Evolutionary conservation across 169 alveolate species (phyloP).

Genomic region (Cryptosporidium viatorum): DNA sequence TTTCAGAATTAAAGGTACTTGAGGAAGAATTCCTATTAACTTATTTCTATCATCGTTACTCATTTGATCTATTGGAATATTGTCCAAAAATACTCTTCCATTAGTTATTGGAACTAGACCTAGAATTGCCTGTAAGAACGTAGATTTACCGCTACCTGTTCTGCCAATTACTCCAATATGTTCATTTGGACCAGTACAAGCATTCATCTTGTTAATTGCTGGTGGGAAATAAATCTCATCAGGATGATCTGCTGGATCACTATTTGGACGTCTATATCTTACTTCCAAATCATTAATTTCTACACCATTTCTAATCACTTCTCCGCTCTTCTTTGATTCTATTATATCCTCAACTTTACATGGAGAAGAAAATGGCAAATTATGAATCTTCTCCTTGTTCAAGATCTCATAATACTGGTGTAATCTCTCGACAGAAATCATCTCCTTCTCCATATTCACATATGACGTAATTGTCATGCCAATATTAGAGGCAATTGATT

Average conservation of each 20-base stretch:
- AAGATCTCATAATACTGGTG: slow-evolving; percentile 57
- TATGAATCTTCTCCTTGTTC: background rate
- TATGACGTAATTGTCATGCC: slow-evolving; percentile 73
- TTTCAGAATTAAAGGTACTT: slow-evolving; percentile 72
- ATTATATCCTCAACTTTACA: background rate
- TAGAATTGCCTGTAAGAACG: slow-evolving; percentile 84
- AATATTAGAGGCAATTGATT: slow-evolving; percentile 77
- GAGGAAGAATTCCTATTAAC: slow-evolving; percentile 77
- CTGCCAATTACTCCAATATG: slow-evolving; percentile 89
- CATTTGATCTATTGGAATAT: slow-evolving; percentile 57
- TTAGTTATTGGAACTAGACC: slow-evolving; percentile 81
- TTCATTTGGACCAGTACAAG: slow-evolving; percentile 82
- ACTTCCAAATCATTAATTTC: slow-evolving; percentile 79
- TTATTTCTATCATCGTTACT: slow-evolving; percentile 30
- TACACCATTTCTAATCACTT: slow-evolving; percentile 40
- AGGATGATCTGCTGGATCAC: slow-evolving; percentile 24
- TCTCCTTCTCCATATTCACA: slow-evolving; percentile 77
- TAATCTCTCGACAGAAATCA: slow-evolving; percentile 79
- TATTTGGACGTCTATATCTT: slow-evolving; percentile 81
- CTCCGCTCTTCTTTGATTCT: background rate
- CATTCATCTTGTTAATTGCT: slow-evolving; percentile 79
- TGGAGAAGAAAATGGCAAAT: background rate
- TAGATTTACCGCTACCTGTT: slow-evolving; percentile 91
- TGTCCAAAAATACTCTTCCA: slow-evolving; percentile 80
- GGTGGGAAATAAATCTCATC: slow-evolving; percentile 80